phyloP scores from a whole-genome alignment of 768 basidiomycete genomes.

The Asterophora lycoperdoides region DNA sequence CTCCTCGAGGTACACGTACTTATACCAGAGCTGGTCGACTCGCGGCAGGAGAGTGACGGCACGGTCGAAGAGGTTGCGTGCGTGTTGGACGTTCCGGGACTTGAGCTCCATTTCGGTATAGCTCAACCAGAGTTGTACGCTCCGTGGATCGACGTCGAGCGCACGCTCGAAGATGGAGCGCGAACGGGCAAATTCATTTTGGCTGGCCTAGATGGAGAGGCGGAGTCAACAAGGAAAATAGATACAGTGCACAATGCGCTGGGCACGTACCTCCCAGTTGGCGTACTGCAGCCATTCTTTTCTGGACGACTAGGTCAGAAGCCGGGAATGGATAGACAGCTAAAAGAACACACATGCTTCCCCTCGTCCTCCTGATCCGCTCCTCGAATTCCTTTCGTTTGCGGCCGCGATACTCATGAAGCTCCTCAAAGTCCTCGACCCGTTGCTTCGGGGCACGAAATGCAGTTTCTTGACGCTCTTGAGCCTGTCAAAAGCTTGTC shows the following conservation, averaged over 20 bases:
- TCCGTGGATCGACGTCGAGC: constrained; percentile 89
- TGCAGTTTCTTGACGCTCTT: constrained; percentile 93
- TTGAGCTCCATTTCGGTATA: constrained; percentile 99
- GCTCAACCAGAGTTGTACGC: constrained; percentile 87
- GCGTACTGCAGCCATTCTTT: constrained; percentile 88
- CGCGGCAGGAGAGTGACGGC: constrained; percentile 95
- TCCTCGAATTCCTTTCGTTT: constrained; percentile 96
- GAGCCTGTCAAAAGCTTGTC: constrained; percentile 52
- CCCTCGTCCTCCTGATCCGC: constrained; percentile 71
- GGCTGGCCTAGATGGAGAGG: constrained; percentile 59
- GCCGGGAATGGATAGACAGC: not conserved
- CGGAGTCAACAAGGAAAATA: constrained; percentile 3
- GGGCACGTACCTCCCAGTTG: constrained; percentile 71
- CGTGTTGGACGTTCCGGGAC: constrained; percentile 94
- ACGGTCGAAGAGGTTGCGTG: constrained; percentile 95
- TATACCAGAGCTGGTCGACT: constrained; percentile 98
- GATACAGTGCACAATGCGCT: not conserved
- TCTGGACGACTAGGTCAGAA: not conserved
- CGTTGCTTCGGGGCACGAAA: constrained; percentile 92
- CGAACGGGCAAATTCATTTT: constrained; percentile 94
- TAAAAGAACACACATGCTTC: constrained; percentile 59
- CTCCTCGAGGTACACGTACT: constrained; percentile 98
- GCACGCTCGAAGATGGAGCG: constrained; percentile 96
- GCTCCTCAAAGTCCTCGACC: constrained; percentile 62
- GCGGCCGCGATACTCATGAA: constrained; percentile 33